Percentiles rank a stretch among this genome's conserved stretches.
These are phyloP conservation scores for Neospermospora avenae DNA, from an alignment of 2,329 filamentous ascomycete species.

Conservation along the genomic window DNA sequence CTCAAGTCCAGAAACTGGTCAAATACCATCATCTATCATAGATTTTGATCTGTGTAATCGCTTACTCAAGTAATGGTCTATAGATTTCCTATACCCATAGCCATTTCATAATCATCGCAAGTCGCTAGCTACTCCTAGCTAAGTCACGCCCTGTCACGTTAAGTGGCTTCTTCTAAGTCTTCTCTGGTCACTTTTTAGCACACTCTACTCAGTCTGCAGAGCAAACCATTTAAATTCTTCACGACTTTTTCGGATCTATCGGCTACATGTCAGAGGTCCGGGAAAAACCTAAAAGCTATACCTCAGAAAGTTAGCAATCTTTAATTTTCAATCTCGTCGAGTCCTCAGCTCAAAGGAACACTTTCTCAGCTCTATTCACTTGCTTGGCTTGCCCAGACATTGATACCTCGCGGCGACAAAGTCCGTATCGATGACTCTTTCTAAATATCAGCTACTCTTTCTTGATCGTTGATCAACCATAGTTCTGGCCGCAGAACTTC, in stretches of 20 bases:
- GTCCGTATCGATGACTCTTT: slow-evolving; percentile 40
- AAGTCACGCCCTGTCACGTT: no score
- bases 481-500: slow-evolving; percentile 46
- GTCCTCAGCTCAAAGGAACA: slow-evolving; percentile 43
- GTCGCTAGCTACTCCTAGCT: no score
- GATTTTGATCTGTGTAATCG: no score
- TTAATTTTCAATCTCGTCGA: background rate
- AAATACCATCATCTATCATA: no score
- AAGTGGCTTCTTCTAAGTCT: background rate
- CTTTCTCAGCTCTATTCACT: slow-evolving; percentile 48
- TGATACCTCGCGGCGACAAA: slow-evolving; percentile 45
- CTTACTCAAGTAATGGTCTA: no score
- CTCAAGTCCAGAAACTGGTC: no score
- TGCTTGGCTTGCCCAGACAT: slow-evolving; percentile 47
- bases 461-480: slow-evolving; percentile 38
- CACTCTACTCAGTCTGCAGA: slow-evolving; percentile 16
- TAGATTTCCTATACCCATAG: no score
- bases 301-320: background rate
- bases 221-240: slow-evolving; percentile 12
- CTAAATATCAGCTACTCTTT: slow-evolving; percentile 33
- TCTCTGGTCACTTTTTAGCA: slow-evolving; percentile 12
- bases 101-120: no score
- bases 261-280: slow-evolving; percentile 19
- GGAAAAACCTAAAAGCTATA: slow-evolving; percentile 1
- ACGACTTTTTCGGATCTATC: slow-evolving; percentile 18